Conservation (phyloP, 2,329 filamentous ascomycete species). For the Dothistroma pini region DNA sequence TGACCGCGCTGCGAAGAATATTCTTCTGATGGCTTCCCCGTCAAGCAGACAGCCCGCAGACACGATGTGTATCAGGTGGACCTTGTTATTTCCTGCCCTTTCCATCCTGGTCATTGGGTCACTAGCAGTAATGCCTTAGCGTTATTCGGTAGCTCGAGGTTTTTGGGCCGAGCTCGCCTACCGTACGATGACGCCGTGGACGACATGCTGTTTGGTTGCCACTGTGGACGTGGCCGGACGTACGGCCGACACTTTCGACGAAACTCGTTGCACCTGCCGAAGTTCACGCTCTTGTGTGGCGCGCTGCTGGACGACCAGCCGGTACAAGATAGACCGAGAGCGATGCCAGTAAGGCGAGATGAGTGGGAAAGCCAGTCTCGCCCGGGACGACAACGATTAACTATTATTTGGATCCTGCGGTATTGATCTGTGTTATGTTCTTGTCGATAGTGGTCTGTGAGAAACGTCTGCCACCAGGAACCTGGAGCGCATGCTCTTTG, state of each 20-base stretch:
- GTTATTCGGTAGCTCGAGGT: not conserved
- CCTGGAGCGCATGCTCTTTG: too few species aligned
- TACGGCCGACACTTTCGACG: not conserved
- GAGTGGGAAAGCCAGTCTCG: not conserved
- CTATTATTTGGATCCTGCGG: too few species aligned
- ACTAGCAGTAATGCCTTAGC: not conserved
- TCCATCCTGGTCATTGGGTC: not conserved
- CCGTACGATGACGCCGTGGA: not conserved
- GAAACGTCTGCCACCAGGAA: too few species aligned
- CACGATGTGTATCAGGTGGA: too few species aligned
- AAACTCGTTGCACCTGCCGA: not conserved
- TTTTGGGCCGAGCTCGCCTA: not conserved
- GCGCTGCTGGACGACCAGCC: not conserved
- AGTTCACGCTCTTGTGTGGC: not conserved
- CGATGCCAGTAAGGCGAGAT: not conserved
- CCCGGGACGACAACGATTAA: too few species aligned
- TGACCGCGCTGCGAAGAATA: not conserved
- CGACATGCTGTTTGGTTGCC: not conserved
- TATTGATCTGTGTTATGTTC: too few species aligned
- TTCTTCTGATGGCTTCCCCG: not conserved
- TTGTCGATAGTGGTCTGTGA: too few species aligned
- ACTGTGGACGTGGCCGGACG: not conserved
- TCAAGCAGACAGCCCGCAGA: not conserved
- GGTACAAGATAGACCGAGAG: not conserved
- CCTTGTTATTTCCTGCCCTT: not conserved